Base-by-base conservation (phyloP, 2,329 filamentous ascomycete species). In the Fusarium xylarioides region DNA sequence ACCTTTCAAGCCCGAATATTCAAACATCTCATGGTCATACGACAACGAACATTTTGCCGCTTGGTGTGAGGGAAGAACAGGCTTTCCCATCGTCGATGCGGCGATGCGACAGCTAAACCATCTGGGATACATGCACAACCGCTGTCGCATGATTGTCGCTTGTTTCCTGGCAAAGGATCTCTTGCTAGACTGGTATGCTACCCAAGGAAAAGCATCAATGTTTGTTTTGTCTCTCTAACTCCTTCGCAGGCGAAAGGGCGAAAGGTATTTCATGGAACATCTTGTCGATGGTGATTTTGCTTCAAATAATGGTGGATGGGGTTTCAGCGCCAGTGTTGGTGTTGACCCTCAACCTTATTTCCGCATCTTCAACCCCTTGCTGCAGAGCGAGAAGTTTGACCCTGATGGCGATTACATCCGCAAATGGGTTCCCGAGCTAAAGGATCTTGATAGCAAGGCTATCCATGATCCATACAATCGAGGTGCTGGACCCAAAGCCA, bases 321-420 rank as follows among this genome's bases (percentile, higher is more conserved):
- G 83, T 2, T 85, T 84, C 70, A 82, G 86, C 30, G 90, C 91
- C 9, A 89, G 87, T 23, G 91, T 91, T 0, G 92, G 93, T 3
- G 93, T 95, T 11, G 94, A 97, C 80, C 93, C 94, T 3, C 93
- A 97, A 81, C 94, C 95, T 0, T 97, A 97, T 79, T 97, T 97
- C 72, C 88, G 94, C 11, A 93, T 97, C 57, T 97, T 97, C 82
- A 97, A 97, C 77, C 95, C 95, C 1, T 80, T 94, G 49, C 83
- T 93, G 23, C 95, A 97, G 84, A 94, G 92, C 75, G 93, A 96
- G 85, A 95, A 92, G 81, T 97, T 97, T 76, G 95, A 97, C 79
- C 84, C 88, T 0, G 85, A 92, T 0, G 95, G 94, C 0, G 89
- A 90, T 21, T 97, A 95, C 79, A 97, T 97, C 63, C 87, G 92